Evolutionary conservation across 2,329 filamentous ascomycete genomes (phyloP), one percentile per base, ranked within the genome.

Genomic region (Alternaria ventricosa): DNA sequence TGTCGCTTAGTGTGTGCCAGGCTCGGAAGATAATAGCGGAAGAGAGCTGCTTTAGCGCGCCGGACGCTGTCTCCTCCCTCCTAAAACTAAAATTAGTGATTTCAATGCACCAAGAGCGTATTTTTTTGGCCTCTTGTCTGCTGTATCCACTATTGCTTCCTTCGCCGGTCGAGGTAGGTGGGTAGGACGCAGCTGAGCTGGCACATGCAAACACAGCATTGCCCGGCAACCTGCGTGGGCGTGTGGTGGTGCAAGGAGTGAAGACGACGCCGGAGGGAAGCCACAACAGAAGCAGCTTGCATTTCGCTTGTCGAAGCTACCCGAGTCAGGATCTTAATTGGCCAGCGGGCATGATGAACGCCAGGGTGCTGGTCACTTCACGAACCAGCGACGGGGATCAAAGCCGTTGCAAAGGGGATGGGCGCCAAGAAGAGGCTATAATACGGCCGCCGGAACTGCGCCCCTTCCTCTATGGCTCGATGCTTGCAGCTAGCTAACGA

Each of bases 341-440:
- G 49, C 36, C 28, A 22, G 28, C 33, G 30, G 33, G 30, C 49
- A 53, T 53, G 49, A 53, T 53, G 49, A 36, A 53, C 28, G 49
- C 49, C 49, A 53, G 49, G 49, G 49, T 53, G 20, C 28, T 25
- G 49, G 28, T 41, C 30, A 53, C 49, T 25, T 53, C 30, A 33
- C 20, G 28, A 36, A 53, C 28, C 49, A 53, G 49, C 49, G 49
- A n/a, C 30, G 49, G 49, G 49, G 45, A 53, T 15, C 49, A 53
- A 30, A 30, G 49, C 49, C 49, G 30, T 53, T 53, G 30, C 49
- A 53, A 53, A 41, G 49, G 49, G 49, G 49, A 53, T 36, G 33
- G 49, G 36, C 49, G 49, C 49, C 49, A 41, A 53, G 49, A 22
- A 20, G 22, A 53, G 49, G 49, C 49, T 53, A 53, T 53, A 53